These are phyloP conservation scores for Amanita pallidorosea DNA, from an alignment of 768 basidiomycete genomes.

Conservation along the genomic window DNA sequence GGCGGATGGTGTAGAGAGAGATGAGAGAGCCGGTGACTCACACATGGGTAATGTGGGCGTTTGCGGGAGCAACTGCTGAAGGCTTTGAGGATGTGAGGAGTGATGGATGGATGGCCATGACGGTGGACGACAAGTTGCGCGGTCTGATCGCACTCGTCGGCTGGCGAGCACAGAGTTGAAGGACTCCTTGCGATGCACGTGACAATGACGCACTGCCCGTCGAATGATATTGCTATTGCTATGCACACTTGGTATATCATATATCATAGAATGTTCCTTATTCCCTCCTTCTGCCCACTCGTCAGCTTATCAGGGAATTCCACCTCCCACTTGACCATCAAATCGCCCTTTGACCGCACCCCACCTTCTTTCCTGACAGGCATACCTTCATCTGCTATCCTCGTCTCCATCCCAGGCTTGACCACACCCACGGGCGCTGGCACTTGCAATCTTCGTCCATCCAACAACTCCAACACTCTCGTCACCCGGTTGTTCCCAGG, in stretches of 20 bases:
- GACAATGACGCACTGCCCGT: not conserved
- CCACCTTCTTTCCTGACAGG: slow-evolving; percentile 78
- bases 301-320: slow-evolving; percentile 77
- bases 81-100: slow-evolving; percentile 31
- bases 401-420: slow-evolving; percentile 68
- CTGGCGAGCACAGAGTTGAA: too few species aligned
- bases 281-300: slow-evolving; percentile 70
- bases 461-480: slow-evolving; percentile 60
- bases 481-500: slow-evolving; percentile 19
- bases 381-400: slow-evolving; percentile 76
- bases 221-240: too few species aligned
- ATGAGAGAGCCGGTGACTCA: not conserved
- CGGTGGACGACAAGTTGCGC: too few species aligned
- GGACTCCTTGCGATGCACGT: not conserved
- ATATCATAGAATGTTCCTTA: slow-evolving; percentile 54
- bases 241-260: too few species aligned
- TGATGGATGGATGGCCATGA: slow-evolving; percentile 31
- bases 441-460: slow-evolving; percentile 70
- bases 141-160: too few species aligned
- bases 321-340: slow-evolving; percentile 76
- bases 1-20: too few species aligned
- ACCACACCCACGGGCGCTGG: slow-evolving; percentile 63
- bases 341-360: slow-evolving; percentile 67
- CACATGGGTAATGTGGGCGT: slow-evolving; percentile 4
- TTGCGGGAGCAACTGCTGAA: not conserved